Conservation (phyloP, 2,329 filamentous ascomycete genomes). For the Aspergillus ochraceoroseus region DNA sequence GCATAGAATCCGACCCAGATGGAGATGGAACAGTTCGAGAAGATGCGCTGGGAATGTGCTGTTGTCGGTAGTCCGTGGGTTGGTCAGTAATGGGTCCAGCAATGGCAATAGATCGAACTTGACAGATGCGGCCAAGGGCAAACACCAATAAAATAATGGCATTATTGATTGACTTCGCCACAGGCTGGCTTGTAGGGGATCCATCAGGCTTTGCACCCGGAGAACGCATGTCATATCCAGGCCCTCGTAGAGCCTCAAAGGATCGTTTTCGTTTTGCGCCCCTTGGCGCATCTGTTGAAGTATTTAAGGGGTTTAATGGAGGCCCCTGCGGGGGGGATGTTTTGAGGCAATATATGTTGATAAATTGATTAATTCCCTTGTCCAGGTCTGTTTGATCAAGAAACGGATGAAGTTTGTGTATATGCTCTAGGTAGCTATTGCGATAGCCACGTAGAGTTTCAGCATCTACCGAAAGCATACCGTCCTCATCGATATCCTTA, state of each 20-base stretch:
- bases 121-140: slow-evolving; percentile 79
- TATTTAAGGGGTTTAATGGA: slow-evolving; percentile 12
- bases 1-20: slow-evolving; percentile 25
- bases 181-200: slow-evolving; percentile 8
- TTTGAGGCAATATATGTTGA: slow-evolving; percentile 44
- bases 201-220: slow-evolving; percentile 9
- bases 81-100: slow-evolving; percentile 51
- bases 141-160: slow-evolving; percentile 78
- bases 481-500: slow-evolving; percentile 49
- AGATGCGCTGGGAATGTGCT: slow-evolving; percentile 27
- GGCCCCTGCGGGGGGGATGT: slow-evolving; percentile 13
- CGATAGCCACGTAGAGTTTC: slow-evolving; percentile 50
- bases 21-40: slow-evolving; percentile 27
- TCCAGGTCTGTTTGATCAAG: slow-evolving; percentile 52
- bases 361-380: slow-evolving; percentile 51
- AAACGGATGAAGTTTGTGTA: slow-evolving; percentile 62
- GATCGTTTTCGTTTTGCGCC: slow-evolving; percentile 40
- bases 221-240: slow-evolving; percentile 24
- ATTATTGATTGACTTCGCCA: slow-evolving; percentile 64
- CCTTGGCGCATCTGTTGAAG: slow-evolving; percentile 27
- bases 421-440: slow-evolving; percentile 54
- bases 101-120: slow-evolving; percentile 45
- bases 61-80: slow-evolving; percentile 26
- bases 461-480: slow-evolving; percentile 51
- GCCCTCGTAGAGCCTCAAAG: slow-evolving; percentile 27